Evolutionary conservation across 331 rosid species (phyloP), one percentile per base, ranked within the genome.

Genomic region (Prunus yedoensis): DNA sequence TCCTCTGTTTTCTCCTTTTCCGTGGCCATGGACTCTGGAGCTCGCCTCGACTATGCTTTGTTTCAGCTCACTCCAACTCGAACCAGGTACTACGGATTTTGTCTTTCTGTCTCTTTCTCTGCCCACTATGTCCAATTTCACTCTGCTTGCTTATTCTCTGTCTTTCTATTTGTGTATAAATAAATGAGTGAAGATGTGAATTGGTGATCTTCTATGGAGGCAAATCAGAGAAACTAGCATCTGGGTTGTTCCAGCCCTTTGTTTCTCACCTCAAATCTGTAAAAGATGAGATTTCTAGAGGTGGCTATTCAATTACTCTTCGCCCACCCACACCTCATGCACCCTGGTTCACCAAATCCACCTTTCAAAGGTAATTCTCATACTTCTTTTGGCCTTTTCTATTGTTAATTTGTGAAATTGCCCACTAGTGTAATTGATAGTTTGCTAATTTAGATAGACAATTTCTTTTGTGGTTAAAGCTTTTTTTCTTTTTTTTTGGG

Each of bases 261-360:
- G 43, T 83, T 73, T 75, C 89, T 75, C 91, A 89, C 78, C 85
- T 89, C 68, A 87, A 85, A 25, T 87, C 76, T 69, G 74, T 74
- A 4, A 81, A 79, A 58, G 89, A 89, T 85, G 89, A 89, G 89
- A 87, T 89, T 85, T 85, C 87, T 14, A 87, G 86, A 84, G 91
- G 89, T 72, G 91, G 93, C 11, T 87, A 89, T 84, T 89, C 91
- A 2, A 89, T 89, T 76, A 81, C 82, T 81, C 89, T 87, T 30
- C 80, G 81, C 20, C 93, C 93, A n/a, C 84, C 91, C 2, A 18
- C 74, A 43, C 73, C 63, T 16, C 46, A 27, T 78, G 84, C 88
- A 23, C 78, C 54, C 47, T 87, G 91, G 91, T 89, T 89, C 82
- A 83, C 93, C 67, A 87, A 81, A 68, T 73, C 87, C 68, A 89